Percentiles rank a stretch among this genome's conserved stretches.
phyloP scores from a whole-genome alignment of 2,329 filamentous ascomycete genomes.

The Curvularia hawaiiensis region DNA sequence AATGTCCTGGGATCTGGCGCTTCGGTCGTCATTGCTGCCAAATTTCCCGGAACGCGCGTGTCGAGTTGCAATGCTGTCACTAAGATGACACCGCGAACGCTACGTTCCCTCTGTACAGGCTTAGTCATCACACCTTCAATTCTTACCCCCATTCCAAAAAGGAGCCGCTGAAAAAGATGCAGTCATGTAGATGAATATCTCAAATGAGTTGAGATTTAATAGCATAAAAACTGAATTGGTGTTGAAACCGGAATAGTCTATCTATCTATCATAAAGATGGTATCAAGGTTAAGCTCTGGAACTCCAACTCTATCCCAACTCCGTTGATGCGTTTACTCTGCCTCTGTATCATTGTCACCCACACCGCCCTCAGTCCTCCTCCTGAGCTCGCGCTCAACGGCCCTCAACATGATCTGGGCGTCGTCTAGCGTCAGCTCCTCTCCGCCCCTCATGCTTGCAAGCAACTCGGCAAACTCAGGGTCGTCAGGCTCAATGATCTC shows the following conservation, averaged over 20 bases:
- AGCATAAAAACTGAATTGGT: conserved; percentile 10
- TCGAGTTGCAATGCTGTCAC: conserved; percentile 1
- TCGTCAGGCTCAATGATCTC: conserved; percentile 27
- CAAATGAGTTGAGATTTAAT: neutral
- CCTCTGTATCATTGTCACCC: conserved; percentile 4
- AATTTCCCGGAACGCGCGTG: conserved; percentile 5
- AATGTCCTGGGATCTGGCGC: conserved; percentile 62
- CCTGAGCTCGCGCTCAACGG: conserved; percentile 22
- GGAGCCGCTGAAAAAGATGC: neutral
- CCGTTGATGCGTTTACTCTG: conserved; percentile 9
- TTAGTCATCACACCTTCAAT: conserved; percentile 17
- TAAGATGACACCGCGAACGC: conserved; percentile 9
- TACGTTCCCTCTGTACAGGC: conserved; percentile 14
- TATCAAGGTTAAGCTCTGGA: conserved; percentile 21
- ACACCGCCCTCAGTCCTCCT: conserved; percentile 13
- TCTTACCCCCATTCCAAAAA: neutral
- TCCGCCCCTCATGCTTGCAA: conserved; percentile 23
- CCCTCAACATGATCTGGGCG: conserved; percentile 26
- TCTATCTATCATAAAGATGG: conserved; percentile 18
- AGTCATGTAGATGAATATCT: neutral
- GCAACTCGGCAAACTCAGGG: conserved; percentile 26
- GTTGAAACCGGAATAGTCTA: conserved; percentile 26
- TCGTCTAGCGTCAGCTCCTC: conserved; percentile 24
- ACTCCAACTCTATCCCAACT: neutral
- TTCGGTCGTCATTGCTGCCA: conserved; percentile 56